phyloP scores from a whole-genome alignment of 208 protist species.

The Leishmania aethiopica region DNA sequence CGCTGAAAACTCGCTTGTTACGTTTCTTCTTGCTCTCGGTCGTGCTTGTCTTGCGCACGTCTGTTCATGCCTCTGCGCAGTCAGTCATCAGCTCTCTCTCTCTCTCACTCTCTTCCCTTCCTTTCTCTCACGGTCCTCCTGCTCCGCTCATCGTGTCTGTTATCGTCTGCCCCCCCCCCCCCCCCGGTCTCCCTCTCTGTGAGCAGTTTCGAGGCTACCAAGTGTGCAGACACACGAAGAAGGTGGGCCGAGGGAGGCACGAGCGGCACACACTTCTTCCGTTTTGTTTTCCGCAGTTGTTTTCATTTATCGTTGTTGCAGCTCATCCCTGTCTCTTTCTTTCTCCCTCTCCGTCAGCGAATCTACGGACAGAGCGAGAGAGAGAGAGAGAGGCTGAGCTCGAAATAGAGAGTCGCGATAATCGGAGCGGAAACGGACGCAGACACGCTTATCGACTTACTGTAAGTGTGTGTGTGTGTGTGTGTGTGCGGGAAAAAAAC shows the following conservation, averaged over 20 bases:
- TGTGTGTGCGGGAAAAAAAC: no score
- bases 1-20: background rate
- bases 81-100: background rate
- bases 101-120: background rate
- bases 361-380: background rate
- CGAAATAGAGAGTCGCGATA: background rate
- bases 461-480: background rate
- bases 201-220: background rate
- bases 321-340: background rate
- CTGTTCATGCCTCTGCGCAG: background rate
- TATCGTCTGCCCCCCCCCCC: background rate
- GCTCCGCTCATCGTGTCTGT: no score
- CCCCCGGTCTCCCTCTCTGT: background rate
- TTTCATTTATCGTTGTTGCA: background rate
- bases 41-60: background rate
- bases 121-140: background rate
- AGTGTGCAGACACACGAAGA: background rate
- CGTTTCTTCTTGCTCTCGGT: slow-evolving; percentile 6
- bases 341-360: background rate
- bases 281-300: background rate
- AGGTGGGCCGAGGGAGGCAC: background rate
- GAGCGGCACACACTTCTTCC: background rate
- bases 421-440: background rate
- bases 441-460: background rate
- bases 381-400: background rate